A percentile compares a stretch with the other conserved stretches of the same genome.
These are phyloP conservation scores for Synchytrium microbalum DNA, from an alignment of 371 early-diverging fungal genomes.

Conservation along the genomic window DNA sequence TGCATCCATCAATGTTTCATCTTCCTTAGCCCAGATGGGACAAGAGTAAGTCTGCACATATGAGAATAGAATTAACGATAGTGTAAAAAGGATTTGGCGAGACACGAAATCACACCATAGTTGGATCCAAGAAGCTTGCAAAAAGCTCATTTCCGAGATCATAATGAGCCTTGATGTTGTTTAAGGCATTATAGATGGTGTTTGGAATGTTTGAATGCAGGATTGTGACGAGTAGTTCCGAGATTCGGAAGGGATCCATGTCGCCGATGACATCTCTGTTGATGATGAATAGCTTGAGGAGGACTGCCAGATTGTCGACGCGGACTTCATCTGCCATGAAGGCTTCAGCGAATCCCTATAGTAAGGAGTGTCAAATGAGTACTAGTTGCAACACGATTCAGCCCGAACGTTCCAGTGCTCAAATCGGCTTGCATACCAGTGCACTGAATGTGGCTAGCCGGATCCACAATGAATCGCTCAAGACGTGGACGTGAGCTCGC, in stretches of 20 bases:
- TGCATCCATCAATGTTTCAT: constrained; percentile 48
- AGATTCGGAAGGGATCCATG: constrained; percentile 24
- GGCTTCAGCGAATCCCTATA: constrained; percentile 55
- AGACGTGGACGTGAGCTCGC: constrained; percentile 30
- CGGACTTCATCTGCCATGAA: constrained; percentile 56
- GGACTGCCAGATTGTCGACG: constrained; percentile 35
- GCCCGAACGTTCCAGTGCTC: too few relatives aligned
- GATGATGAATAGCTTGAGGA: constrained; percentile 42
- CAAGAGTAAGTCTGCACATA: constrained; percentile 51
- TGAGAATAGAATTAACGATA: too few relatives aligned
- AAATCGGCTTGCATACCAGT: constrained; percentile 29
- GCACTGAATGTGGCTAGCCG: constrained; percentile 41
- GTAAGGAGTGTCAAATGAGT: neutral
- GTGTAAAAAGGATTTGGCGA: too few relatives aligned
- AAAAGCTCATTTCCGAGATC: constrained; percentile 68
- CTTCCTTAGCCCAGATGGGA: constrained; percentile 43
- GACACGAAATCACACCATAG: constrained; percentile 40
- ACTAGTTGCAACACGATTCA: neutral
- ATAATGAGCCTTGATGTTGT: constrained; percentile 61
- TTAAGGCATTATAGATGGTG: constrained; percentile 40
- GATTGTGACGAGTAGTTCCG: constrained; percentile 35
- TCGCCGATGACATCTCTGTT: constrained; percentile 40
- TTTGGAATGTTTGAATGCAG: constrained; percentile 40
- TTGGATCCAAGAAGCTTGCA: constrained; percentile 49
- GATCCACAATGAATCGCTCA: constrained; percentile 45